A percentile compares a stretch with the other conserved stretches of the same genome.
phyloP scores from a whole-genome alignment of 2,329 filamentous ascomycete species.

The Fusarium napiforme region DNA sequence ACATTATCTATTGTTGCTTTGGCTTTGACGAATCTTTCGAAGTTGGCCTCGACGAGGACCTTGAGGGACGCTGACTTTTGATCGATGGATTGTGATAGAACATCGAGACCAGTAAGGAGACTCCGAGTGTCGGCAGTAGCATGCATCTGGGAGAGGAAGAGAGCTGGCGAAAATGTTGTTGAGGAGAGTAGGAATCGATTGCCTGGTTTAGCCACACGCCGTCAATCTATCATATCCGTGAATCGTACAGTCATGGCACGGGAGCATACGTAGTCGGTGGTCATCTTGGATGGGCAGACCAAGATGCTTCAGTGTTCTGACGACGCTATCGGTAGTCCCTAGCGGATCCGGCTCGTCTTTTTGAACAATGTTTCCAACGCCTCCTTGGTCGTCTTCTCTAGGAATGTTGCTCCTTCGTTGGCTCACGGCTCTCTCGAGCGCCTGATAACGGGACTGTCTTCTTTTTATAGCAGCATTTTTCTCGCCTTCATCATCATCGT shows the following conservation, averaged over 20 bases:
- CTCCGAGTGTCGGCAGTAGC: constrained; percentile 84
- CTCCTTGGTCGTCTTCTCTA: constrained; percentile 73
- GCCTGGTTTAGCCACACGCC: constrained; percentile 57
- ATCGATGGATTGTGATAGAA: constrained; percentile 90
- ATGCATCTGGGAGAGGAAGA: constrained; percentile 94
- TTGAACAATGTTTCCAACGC: constrained; percentile 81
- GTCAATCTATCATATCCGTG: constrained; percentile 30
- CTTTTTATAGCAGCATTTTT: constrained; percentile 61
- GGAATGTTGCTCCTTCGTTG: constrained; percentile 73
- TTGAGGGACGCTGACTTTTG: constrained; percentile 98
- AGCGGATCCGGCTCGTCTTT: constrained; percentile 93
- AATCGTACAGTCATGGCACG: constrained; percentile 9
- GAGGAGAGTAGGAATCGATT: constrained; percentile 96
- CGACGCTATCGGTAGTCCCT: constrained; percentile 87
- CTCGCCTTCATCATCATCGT: constrained; percentile 66
- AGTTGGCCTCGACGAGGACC: constrained; percentile 95
- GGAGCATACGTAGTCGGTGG: constrained; percentile 72
- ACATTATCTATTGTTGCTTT: constrained; percentile 99
- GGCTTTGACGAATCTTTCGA: constrained; percentile 96
- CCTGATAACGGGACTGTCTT: constrained; percentile 84
- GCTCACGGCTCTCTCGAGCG: constrained; percentile 80
- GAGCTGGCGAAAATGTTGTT: constrained; percentile 90
- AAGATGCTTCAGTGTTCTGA: constrained; percentile 78
- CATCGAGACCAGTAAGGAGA: constrained; percentile 83
- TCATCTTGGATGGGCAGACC: constrained; percentile 89